Evolutionary conservation across 2,329 filamentous ascomycete species (phyloP), one percentile per base, ranked within the genome.

Genomic region (Phaeosphaeriaceae sp.): DNA sequence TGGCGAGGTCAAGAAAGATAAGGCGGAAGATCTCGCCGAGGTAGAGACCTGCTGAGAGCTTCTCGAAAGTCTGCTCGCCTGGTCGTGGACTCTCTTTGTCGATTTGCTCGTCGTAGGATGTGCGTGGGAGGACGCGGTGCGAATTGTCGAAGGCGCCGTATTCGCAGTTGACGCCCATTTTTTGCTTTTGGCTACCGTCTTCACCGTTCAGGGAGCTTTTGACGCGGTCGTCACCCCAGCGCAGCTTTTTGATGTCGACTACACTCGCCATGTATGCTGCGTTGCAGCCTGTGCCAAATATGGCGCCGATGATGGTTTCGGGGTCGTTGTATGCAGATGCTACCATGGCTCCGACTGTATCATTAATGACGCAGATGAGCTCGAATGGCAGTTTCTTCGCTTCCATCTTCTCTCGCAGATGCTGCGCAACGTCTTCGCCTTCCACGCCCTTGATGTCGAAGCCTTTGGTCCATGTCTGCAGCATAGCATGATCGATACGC

Each of bases 81-180:
- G 80, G 80, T 23, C 80, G 75, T 4, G 80, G 80, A n/a, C 74
- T 78, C 55, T 79, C 76, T 47, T 75, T 73, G 70, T 82, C 79
- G 58, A 82, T 78, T 51, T 77, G 72, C 59, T 77, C 61, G 58
- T 82, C 80, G 68, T 79, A 97, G 58, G 87, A 87, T 24, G 94
- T 97, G 55, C 89, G 87, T 13, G 94, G 94, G 13, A 97, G 89
- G 55, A 97, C 90, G 71, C 90, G 86, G 82, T 94, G 91, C 79
- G 97, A 92, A 78, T 97, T 97, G 79, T 97, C 94, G 74, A 98
- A 97, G 32, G 94, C 94, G 66, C 94, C 94, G 87, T 94, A 97
- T 79, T 98, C 94, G 83, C 94, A 97, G 84, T 97, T 97, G 82
- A 98, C 97, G 53, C 93, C 93, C 85, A 97, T 96, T 15, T 65